Evolutionary conservation across 371 early-diverging fungal species (phyloP), one percentile per base, ranked within the genome.

Genomic region (Actinomortierella ambigua): DNA sequence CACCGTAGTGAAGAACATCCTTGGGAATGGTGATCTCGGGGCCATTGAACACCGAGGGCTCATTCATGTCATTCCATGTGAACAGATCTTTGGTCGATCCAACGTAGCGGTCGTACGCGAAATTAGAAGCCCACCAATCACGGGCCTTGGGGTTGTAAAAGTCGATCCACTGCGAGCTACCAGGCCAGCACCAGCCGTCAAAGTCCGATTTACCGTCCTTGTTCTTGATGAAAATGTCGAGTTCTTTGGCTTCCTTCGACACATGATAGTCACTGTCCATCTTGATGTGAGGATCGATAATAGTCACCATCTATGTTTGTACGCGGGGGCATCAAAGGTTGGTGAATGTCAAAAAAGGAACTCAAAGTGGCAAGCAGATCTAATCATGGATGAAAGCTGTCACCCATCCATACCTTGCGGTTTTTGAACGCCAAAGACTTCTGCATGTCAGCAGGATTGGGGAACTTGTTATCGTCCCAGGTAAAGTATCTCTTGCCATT

Each of bases 251-350:
- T 58, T 95, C 90, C 59, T 93, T 87, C 48, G 84, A 91, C 13
- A 96, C 81, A 53, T 79, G 69, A 63, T 93, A 99, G 40, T 76
- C 73, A 29, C 84, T 77, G 43, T 93, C 94, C 13, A 83, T 82
- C 76, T 98, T 99, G 78, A 99, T 90, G 75, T 99, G 99, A 11
- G 99, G 99, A 79, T 99, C 99, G 50, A 97, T 86, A 61, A 99
- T 96, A 1, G 90, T 92, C 20, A 99, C 98, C 81, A 98, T 87
- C 88, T 83, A 66, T 7, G 47, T 9, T 43, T 4, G n/a, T n/a
- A n/a, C n/a, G n/a, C n/a, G n/a, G n/a, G n/a, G n/a, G n/a, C n/a
- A n/a, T n/a, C n/a, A n/a, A n/a, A n/a, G n/a, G n/a, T n/a, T n/a
- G n/a, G n/a, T n/a, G n/a, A n/a, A n/a, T n/a, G n/a, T n/a, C n/a